Conservation (phyloP, 148 eudicot species). For the Cornus suecica region DNA sequence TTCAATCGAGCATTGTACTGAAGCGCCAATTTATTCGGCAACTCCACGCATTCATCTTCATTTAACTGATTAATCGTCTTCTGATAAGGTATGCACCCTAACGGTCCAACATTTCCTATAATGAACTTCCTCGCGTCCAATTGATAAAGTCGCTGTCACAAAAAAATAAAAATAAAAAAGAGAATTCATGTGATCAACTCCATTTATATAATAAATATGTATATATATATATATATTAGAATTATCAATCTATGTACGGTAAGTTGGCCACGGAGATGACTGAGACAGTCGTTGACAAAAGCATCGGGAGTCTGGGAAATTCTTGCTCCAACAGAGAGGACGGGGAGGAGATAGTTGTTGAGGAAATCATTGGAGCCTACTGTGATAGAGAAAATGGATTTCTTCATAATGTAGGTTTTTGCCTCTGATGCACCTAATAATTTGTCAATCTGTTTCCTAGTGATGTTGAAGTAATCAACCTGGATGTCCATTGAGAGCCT, state of each 20-base stretch:
- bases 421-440: slow-evolving; percentile 74
- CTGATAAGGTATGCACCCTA: slow-evolving; percentile 97
- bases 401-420: slow-evolving; percentile 51
- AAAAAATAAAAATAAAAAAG: too few species aligned
- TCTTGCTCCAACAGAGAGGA: slow-evolving; percentile 72
- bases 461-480: slow-evolving; percentile 81
- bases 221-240: too few species aligned
- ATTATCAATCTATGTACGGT: slow-evolving; percentile 37
- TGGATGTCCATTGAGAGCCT: slow-evolving; percentile 95
- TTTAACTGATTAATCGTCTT: slow-evolving; percentile 71
- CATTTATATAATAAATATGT: too few species aligned
- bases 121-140: slow-evolving; percentile 89
- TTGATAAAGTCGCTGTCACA: slow-evolving; percentile 69
- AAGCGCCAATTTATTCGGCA: slow-evolving; percentile 78
- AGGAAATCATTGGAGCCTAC: slow-evolving; percentile 92
- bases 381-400: slow-evolving; percentile 79
- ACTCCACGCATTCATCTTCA: slow-evolving; percentile 66
- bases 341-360: slow-evolving; percentile 87
- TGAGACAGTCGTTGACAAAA: slow-evolving; percentile 66
- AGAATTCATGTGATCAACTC: not conserved
- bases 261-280: slow-evolving; percentile 65
- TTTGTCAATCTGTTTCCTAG: slow-evolving; percentile 69
- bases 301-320: slow-evolving; percentile 66
- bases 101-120: slow-evolving; percentile 82
- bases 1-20: slow-evolving; percentile 72